These are phyloP conservation scores for Xylaria sp. DNA, from an alignment of 2,329 filamentous ascomycete genomes.

Conservation along the genomic window DNA sequence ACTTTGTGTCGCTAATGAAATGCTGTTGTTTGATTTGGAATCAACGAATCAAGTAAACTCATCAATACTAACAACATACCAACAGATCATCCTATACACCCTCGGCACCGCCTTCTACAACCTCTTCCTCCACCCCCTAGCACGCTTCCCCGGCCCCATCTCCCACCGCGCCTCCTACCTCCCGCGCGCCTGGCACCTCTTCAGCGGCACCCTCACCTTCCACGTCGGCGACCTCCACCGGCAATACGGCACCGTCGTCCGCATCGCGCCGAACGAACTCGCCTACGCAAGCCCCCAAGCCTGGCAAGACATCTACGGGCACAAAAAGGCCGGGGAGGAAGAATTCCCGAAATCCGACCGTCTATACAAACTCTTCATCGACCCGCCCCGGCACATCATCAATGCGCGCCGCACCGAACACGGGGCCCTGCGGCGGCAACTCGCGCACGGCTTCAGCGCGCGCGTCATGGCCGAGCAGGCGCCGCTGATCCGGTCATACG, in stretches of 20 bases:
- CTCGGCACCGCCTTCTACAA: conserved; percentile 25
- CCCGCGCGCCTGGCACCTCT: conserved; percentile 23
- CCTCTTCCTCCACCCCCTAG: conserved; percentile 29
- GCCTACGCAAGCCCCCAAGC: conserved; percentile 36
- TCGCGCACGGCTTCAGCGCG: conserved; percentile 39
- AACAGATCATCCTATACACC: conserved; percentile 20
- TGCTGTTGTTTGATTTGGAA: no score
- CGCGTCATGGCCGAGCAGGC: conserved; percentile 38
- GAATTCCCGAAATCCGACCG: conserved; percentile 31
- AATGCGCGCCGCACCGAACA: conserved; percentile 33
- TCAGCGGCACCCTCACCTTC: conserved; percentile 25
- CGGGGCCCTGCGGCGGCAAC: conserved; percentile 30
- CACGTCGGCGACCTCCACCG: conserved; percentile 30
- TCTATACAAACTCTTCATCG: conserved; percentile 27
- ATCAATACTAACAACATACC: not conserved
- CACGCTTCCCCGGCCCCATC: conserved; percentile 28
- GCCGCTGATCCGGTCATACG: conserved; percentile 36
- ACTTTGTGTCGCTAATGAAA: not conserved
- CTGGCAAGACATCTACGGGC: conserved; percentile 39
- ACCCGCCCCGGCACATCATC: conserved; percentile 30
- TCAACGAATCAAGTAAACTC: no score
- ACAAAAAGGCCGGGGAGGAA: conserved; percentile 27
- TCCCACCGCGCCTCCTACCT: conserved; percentile 24
- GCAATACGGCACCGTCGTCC: conserved; percentile 38
- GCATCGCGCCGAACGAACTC: conserved; percentile 39